phyloP scores from a whole-genome alignment of 2,329 filamentous ascomycete genomes.

The Pseudogymnoascus sp. region DNA sequence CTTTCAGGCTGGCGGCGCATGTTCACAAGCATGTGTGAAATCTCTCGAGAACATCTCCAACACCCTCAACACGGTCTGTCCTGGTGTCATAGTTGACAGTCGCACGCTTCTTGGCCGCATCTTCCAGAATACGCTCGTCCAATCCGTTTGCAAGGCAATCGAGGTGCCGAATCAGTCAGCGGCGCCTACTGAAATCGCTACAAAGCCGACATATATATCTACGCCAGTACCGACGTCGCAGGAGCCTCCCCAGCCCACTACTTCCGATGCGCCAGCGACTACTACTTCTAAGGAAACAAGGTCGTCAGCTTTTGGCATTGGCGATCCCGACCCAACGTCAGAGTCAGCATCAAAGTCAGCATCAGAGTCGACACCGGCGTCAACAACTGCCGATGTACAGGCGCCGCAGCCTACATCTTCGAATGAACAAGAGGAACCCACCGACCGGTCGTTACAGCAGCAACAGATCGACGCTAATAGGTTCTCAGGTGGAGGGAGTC shows the following conservation, averaged over 20 bases:
- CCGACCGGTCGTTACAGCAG: background rate
- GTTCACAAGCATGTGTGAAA: constrained; percentile 10
- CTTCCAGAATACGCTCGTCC: background rate
- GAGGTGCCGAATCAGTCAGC: background rate
- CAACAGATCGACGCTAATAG: constrained; percentile 9
- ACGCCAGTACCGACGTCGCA: background rate
- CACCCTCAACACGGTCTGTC: background rate
- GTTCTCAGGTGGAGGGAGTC: constrained; percentile 11
- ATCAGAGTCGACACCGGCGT: background rate
- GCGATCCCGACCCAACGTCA: background rate
- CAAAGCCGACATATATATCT: background rate
- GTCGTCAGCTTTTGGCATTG: background rate
- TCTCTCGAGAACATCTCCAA: background rate
- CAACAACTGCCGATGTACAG: background rate
- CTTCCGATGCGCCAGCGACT: background rate
- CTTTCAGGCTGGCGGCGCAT: background rate
- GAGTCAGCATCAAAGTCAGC: background rate
- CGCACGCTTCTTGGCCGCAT: constrained; percentile 9
- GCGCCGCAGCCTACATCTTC: background rate
- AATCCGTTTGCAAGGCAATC: background rate
- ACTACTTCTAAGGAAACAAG: background rate
- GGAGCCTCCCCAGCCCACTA: background rate
- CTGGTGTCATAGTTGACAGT: constrained; percentile 2
- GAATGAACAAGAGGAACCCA: background rate
- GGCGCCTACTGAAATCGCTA: background rate